These are phyloP conservation scores for Lachnellula hyalina DNA, from an alignment of 2,329 filamentous ascomycete species.

Conservation along the genomic window DNA sequence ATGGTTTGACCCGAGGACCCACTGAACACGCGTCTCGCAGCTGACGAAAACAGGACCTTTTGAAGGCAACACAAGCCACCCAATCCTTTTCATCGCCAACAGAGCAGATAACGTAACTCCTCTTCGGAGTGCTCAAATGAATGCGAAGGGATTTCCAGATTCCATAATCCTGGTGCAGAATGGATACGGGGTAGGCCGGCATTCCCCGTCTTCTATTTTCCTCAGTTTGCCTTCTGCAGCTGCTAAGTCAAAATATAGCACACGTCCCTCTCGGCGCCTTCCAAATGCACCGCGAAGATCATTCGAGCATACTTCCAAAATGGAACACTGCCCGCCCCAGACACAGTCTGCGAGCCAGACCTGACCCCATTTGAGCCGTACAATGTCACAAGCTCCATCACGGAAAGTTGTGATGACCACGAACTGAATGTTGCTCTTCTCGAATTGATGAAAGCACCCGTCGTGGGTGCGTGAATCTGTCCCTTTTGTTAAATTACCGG, in stretches of 20 bases:
- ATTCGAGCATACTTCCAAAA: slow-evolving; percentile 37
- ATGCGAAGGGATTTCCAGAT: slow-evolving; percentile 36
- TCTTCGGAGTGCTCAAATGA: slow-evolving; percentile 28
- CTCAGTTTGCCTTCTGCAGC: neutral
- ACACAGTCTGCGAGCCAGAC: slow-evolving; percentile 43
- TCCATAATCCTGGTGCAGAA: slow-evolving; percentile 45
- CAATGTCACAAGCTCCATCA: neutral
- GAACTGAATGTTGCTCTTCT: slow-evolving; percentile 6
- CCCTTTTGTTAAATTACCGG: neutral
- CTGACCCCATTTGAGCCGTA: slow-evolving; percentile 35
- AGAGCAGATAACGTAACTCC: slow-evolving; percentile 34
- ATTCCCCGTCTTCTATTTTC: neutral
- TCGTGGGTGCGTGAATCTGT: neutral
- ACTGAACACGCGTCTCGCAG: neutral
- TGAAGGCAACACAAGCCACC: slow-evolving; percentile 30
- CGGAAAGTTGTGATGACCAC: neutral
- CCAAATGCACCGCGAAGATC: slow-evolving; percentile 31
- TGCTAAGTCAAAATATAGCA: slow-evolving; percentile 35
- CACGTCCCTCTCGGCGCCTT: slow-evolving; percentile 36
- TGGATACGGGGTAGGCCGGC: slow-evolving; percentile 42
- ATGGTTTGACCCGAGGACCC: slow-evolving; percentile 8
- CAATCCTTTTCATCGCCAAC: slow-evolving; percentile 36
- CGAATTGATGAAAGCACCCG: slow-evolving; percentile 9
- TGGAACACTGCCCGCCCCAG: slow-evolving; percentile 38
- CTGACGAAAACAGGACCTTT: slow-evolving; percentile 27